These are phyloP conservation scores for Myxozyma lipomycoides DNA, from an alignment of 805 yeast species.

Conservation along the genomic window DNA sequence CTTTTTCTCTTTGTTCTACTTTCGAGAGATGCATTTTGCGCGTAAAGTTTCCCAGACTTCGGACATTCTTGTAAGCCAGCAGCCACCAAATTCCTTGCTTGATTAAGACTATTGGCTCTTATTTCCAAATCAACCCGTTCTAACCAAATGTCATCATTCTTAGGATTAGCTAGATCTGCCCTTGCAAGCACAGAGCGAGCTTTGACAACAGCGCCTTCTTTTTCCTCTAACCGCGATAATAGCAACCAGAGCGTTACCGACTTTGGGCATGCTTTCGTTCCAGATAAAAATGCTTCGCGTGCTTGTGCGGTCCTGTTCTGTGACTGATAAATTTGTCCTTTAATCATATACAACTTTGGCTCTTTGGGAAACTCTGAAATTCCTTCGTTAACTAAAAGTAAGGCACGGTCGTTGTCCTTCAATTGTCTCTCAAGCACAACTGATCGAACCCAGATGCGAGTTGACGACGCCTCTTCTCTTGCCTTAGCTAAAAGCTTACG, in stretches of 20 bases:
- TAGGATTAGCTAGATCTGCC: constrained; percentile 53
- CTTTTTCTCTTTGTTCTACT: constrained; percentile 49
- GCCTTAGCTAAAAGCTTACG: constrained; percentile 43
- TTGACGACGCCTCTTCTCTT: constrained; percentile 39
- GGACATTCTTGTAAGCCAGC: constrained; percentile 61
- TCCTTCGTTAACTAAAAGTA: constrained; percentile 46
- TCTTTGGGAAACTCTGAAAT: constrained; percentile 47
- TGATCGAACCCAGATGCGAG: constrained; percentile 60
- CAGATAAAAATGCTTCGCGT: constrained; percentile 47
- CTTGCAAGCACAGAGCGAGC: constrained; percentile 73
- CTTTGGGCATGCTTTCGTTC: constrained; percentile 47
- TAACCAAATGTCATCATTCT: constrained; percentile 52
- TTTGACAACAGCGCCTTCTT: constrained; percentile 44
- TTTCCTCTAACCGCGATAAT: constrained; percentile 48
- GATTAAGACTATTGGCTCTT: constrained; percentile 45
- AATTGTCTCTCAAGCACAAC: constrained; percentile 49
- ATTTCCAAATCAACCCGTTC: constrained; percentile 59
- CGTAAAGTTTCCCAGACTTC: constrained; percentile 60
- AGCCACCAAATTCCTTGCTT: constrained; percentile 53
- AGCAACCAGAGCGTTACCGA: constrained; percentile 52
- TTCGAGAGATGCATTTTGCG: constrained; percentile 47
- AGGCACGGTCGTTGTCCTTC: constrained; percentile 39
- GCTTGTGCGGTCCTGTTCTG: constrained; percentile 41
- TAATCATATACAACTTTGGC: constrained; percentile 57
- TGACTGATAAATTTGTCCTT: constrained; percentile 51